Base-by-base conservation (phyloP, 2,329 filamentous ascomycete species). In the Diaporthe caulivora region DNA sequence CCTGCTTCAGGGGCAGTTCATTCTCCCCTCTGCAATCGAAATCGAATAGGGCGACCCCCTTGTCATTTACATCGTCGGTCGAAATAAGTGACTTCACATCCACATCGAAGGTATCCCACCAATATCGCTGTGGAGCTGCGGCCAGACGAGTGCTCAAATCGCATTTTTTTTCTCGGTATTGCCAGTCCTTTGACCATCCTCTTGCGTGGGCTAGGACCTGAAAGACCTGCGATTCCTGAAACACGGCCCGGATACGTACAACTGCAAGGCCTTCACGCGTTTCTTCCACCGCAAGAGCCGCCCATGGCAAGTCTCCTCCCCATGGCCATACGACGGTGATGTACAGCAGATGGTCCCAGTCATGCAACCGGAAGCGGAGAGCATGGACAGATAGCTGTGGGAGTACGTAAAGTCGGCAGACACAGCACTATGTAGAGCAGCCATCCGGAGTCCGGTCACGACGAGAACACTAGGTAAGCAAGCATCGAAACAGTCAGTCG, bases 381-480 rank as follows among this genome's bases (percentile, higher is more conserved):
- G 42, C 15, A 71, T 24, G 1, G 67, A 71, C 6, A 71, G 31
- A 21, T 74, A 67, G 53, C 67, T 71, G 13, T 67, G 67, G 2
- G 58, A 74, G 31, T 74, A 71, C 0, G 67, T 67, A 5, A 74
- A 74, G 24, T 74, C 67, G 1, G 72, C 68, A 1, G 72, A 71
- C 2, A 71, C 64, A 8, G 72, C 72, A n/a, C 18, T 65, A 1
- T 58, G 58, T 15, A 73, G 15, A 1, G 67, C 58, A 17, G 21
- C 68, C 58, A 71, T 51, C 3, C 72, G 57, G 11, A 71, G n/a
- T 17, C 67, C 72, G 6, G 58, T 71, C 3, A 73, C 6, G 7
- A 73, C 24, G 18, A 73, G 40, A 21, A 73, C 57, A 3, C 72
- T 73, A 24, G n/a, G n/a, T n/a, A n/a, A n/a, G n/a, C 11, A 3